These are phyloP conservation scores for Cryptosporidium muris DNA, from an alignment of 169 alveolate genomes.

Conservation along the genomic window DNA sequence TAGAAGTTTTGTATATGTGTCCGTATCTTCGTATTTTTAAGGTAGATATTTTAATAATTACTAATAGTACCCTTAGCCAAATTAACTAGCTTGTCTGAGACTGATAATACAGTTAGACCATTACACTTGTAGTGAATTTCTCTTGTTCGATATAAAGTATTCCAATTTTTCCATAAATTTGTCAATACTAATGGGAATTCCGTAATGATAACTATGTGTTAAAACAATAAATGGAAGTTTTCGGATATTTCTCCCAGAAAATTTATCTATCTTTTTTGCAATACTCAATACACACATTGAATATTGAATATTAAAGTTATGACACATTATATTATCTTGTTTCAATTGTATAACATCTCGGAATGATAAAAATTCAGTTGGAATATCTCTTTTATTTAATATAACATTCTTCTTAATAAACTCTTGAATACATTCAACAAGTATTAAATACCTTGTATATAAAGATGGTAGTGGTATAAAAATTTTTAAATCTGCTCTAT, in stretches of 20 bases:
- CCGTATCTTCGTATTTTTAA: too few species aligned
- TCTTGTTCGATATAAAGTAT: conserved; percentile 15
- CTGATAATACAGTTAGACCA: too few species aligned
- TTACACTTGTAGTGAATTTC: too few species aligned
- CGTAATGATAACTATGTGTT: conserved; percentile 35
- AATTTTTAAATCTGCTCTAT: conserved; percentile 81
- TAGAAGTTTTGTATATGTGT: too few species aligned
- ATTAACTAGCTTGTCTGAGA: too few species aligned
- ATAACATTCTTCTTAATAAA: conserved; percentile 29
- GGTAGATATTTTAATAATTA: too few species aligned
- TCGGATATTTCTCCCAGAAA: conserved; percentile 81
- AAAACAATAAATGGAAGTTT: conserved; percentile 82
- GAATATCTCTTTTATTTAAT: neutral
- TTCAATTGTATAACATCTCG: conserved; percentile 7
- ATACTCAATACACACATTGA: conserved; percentile 69
- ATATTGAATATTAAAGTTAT: neutral
- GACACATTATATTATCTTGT: neutral
- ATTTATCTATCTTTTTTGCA: conserved; percentile 71
- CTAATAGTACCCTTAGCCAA: too few species aligned
- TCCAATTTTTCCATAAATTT: conserved; percentile 38
- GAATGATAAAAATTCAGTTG: neutral
- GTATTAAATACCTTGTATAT: conserved; percentile 77
- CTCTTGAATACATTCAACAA: conserved; percentile 75
- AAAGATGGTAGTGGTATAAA: conserved; percentile 79
- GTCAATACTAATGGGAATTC: conserved; percentile 48